phyloP scores from a whole-genome alignment of 1,139 yeast genomes.

The Pneumocystis murina region DNA sequence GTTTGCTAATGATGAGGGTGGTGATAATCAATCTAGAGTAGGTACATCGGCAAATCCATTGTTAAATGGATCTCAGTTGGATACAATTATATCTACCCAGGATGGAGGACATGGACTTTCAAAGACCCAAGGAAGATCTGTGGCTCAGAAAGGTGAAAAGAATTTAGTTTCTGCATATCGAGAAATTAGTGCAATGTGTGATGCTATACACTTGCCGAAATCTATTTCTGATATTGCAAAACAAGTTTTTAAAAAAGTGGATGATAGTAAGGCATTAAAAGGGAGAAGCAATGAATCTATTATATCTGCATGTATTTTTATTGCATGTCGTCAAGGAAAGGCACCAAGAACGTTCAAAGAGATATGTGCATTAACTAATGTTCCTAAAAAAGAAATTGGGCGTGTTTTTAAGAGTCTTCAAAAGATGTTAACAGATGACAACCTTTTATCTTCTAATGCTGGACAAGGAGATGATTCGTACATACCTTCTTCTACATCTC shows the following conservation, averaged over 20 bases:
- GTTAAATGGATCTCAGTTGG: constrained; percentile 78
- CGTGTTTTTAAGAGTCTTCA: constrained; percentile 29
- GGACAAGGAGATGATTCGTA: constrained; percentile 7
- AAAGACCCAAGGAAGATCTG: constrained; percentile 72
- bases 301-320: constrained; percentile 90
- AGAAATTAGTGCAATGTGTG: constrained; percentile 89
- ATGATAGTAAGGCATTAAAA: constrained; percentile 72
- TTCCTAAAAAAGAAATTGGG: constrained; percentile 88
- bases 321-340: constrained; percentile 88
- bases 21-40: constrained; percentile 98
- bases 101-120: constrained; percentile 62
- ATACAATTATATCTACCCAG: constrained; percentile 79
- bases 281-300: constrained; percentile 89
- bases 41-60: constrained; percentile 97
- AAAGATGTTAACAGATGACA: constrained; percentile 10
- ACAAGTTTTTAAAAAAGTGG: constrained; percentile 83
- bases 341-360: constrained; percentile 94
- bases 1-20: constrained; percentile 83
- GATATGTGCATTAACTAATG: constrained; percentile 87
- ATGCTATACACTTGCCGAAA: constrained; percentile 85
- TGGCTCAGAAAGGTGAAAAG: constrained; percentile 75
- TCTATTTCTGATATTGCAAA: constrained; percentile 96
- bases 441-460: background rate
- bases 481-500: constrained; percentile 38
- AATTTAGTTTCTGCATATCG: constrained; percentile 82